phyloP scores from a whole-genome alignment of 2,329 filamentous ascomycete species.

The Fusarium oxysporum region DNA sequence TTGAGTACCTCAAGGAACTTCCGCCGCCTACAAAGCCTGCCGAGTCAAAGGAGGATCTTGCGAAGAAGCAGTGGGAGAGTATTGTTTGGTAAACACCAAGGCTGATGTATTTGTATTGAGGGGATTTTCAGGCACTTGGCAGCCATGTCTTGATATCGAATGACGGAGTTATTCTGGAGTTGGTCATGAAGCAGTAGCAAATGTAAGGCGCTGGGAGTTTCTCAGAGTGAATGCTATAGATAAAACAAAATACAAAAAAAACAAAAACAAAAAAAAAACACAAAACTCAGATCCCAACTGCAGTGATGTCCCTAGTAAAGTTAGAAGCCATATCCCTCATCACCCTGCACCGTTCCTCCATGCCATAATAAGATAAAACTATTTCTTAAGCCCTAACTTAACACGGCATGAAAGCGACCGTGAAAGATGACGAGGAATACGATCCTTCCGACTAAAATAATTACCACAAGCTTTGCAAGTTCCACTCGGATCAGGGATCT shows the following conservation, averaged over 20 bases:
- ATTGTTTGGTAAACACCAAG: background rate
- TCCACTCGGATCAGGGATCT: background rate
- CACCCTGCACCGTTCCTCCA: background rate
- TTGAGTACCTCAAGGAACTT: conserved; percentile 7
- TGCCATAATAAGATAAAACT: background rate
- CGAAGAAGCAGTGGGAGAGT: background rate
- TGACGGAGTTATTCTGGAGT: background rate
- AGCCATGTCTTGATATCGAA: background rate
- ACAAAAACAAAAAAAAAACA: background rate
- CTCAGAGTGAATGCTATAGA: background rate
- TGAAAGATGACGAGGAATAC: conserved; percentile 12
- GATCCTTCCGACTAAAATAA: conserved; percentile 14
- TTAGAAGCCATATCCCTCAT: background rate
- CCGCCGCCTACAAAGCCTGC: background rate
- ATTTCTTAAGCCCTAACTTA: conserved; percentile 15
- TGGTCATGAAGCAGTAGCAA: no score
- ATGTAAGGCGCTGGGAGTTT: background rate
- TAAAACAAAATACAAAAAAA: background rate
- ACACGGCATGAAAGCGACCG: conserved; percentile 18
- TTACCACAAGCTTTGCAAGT: conserved; percentile 13
- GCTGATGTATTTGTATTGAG: no score
- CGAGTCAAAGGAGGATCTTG: background rate
- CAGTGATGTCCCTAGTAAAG: background rate
- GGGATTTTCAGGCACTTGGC: no score
- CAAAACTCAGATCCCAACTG: fast-evolving